These are phyloP conservation scores for Nigrospora oryzae DNA, from an alignment of 2,329 filamentous ascomycete species.

Conservation along the genomic window DNA sequence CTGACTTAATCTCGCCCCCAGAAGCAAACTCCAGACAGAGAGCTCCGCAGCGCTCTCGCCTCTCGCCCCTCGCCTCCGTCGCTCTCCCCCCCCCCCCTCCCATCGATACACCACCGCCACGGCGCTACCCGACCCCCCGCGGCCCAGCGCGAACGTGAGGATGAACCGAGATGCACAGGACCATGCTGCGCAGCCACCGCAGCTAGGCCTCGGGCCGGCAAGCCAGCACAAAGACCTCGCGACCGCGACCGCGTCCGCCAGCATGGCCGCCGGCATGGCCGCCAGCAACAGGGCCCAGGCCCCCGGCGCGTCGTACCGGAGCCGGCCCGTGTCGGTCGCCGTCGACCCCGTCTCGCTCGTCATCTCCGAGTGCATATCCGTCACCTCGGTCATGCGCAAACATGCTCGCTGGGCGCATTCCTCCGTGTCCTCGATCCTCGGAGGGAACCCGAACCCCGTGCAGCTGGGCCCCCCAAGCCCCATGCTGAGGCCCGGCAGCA, in stretches of 20 bases:
- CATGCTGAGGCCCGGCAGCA: slow-evolving; percentile 30
- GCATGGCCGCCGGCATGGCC: slow-evolving; percentile 7
- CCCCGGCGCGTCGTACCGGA: slow-evolving; percentile 49
- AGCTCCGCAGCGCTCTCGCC: too few relatives aligned
- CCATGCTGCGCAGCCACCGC: slow-evolving; percentile 16
- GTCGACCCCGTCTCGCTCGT: slow-evolving; percentile 88
- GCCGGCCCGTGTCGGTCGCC: slow-evolving; percentile 64
- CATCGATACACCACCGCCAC: too few relatives aligned
- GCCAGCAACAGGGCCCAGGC: slow-evolving; percentile 7
- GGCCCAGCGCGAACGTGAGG: slow-evolving; percentile 16
- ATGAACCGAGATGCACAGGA: slow-evolving; percentile 27
- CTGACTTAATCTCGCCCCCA: too few relatives aligned
- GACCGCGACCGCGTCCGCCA: slow-evolving; percentile 12
- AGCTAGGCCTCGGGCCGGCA: slow-evolving; percentile 15
- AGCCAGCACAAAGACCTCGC: slow-evolving; percentile 11
- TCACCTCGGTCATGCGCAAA: slow-evolving; percentile 97
- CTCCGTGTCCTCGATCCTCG: slow-evolving; percentile 90
- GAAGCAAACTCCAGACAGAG: too few relatives aligned
- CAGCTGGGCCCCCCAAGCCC: slow-evolving; percentile 41
- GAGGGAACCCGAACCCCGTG: slow-evolving; percentile 57
- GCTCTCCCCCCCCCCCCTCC: too few relatives aligned
- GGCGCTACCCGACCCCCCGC: too few relatives aligned
- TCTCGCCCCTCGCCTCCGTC: too few relatives aligned
- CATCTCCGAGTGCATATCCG: slow-evolving; percentile 96
- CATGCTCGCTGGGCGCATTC: slow-evolving; percentile 93